Evolutionary conservation across 805 yeast species (phyloP), one percentile per base, ranked within the genome.

Genomic region (Kuraishia piskuri): DNA sequence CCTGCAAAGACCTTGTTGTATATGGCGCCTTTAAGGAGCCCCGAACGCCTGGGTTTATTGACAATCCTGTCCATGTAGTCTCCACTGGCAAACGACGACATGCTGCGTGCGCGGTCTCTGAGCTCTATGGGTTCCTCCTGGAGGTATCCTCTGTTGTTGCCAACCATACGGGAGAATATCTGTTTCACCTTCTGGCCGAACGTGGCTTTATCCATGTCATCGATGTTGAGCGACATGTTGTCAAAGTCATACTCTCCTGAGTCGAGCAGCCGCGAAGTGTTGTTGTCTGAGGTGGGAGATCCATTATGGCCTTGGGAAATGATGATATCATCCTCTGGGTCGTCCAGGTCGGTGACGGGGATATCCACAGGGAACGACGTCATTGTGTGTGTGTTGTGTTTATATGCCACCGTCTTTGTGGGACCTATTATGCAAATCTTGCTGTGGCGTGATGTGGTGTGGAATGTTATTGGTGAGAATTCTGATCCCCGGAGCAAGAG

Each of bases 291-390:
- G 40, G 8, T 12, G 14, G 47, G n/a, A 46, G 21, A n/a, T 9
- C 49, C 26, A 9, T 26, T 50, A 47, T 22, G 22, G 40, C 49
- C 21, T 46, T 25, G 22, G 49, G 19, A 26, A 40, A 48, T 45
- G 36, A 50, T 25, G 37, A 23, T 53, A 24, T 69, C 72, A 21
- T 71, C 71, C 2, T 73, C 74, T 2, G 56, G 64, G 1, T 58
- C 68, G 58, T 82, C 86, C 53, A 82, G 65, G 59, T 82, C 75
- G 0, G 83, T 77, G 3, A 82, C 70, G 0, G 86, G 87, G 2
- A 78, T 62, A 56, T 82, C 88, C 6, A 74, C 77, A 1, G 58
- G 61, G 53, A 63, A 63, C 17, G 40, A 31, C 40, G 17, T 31
- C 17, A 7, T 31, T 12, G 31, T 6, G 40, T 31, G 4, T 14